Percentiles rank a stretch among this genome's conserved stretches.
phyloP scores from a whole-genome alignment of 768 basidiomycete genomes.

The Boletus subcaerulescens region DNA sequence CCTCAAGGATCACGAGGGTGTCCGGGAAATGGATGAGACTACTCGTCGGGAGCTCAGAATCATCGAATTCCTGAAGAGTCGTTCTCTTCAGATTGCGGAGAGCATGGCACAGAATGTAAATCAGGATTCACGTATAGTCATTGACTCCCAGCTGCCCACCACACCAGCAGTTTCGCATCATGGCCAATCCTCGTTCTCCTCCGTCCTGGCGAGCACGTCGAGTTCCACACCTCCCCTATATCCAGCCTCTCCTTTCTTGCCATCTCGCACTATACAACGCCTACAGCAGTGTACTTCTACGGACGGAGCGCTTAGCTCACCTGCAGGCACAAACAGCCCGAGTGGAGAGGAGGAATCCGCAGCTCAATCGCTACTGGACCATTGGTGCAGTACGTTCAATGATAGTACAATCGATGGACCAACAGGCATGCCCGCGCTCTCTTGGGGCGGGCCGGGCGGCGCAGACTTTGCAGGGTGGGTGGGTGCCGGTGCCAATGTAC shows the following conservation, averaged over 20 bases:
- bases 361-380: slow-evolving; percentile 76
- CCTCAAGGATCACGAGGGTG: slow-evolving; percentile 51
- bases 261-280: slow-evolving; percentile 57
- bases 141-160: slow-evolving; percentile 38
- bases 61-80: slow-evolving; percentile 75
- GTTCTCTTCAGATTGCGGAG: slow-evolving; percentile 54
- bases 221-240: slow-evolving; percentile 25
- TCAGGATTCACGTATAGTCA: slow-evolving; percentile 7
- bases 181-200: slow-evolving; percentile 19
- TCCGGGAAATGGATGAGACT: slow-evolving; percentile 74
- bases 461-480: slow-evolving; percentile 61
- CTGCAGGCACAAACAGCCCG: slow-evolving; percentile 68
- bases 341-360: slow-evolving; percentile 68
- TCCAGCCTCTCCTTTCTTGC: slow-evolving; percentile 28
- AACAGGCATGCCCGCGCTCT: slow-evolving; percentile 43
- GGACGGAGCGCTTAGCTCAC: slow-evolving; percentile 52
- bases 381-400: slow-evolving; percentile 82
- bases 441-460: slow-evolving; percentile 60
- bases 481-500: slow-evolving; percentile 38
- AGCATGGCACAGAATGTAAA: slow-evolving; percentile 24
- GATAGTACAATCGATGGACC: slow-evolving; percentile 56
- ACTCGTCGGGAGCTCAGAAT: slow-evolving; percentile 80
- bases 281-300: slow-evolving; percentile 46
- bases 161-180: slow-evolving; percentile 11
- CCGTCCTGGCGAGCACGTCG: slow-evolving; percentile 22